Conservation (phyloP, 352 stramenopile genomes). For the Globisporangium spiculum region DNA sequence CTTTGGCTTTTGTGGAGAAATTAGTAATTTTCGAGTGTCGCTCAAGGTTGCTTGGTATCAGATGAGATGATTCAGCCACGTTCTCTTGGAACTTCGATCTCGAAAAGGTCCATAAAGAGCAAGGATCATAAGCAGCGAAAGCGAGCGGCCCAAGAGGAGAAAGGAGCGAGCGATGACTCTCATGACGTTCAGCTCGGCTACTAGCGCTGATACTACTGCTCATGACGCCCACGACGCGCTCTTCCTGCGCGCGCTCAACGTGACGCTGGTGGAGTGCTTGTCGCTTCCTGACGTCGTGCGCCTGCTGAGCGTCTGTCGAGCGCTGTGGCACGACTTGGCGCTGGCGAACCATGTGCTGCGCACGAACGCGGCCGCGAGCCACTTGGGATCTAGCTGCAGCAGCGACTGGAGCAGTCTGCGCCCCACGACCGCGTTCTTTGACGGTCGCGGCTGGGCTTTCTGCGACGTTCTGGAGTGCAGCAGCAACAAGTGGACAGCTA, state of each 20-base stretch:
- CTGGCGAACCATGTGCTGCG: slow-evolving; percentile 8
- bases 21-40: too few relatives aligned
- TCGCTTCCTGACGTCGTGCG: slow-evolving; percentile 1
- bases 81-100: too few relatives aligned
- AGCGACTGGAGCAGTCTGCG: slow-evolving; percentile 12
- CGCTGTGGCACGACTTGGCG: neutral
- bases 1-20: too few relatives aligned
- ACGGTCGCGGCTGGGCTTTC: neutral
- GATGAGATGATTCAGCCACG: too few relatives aligned
- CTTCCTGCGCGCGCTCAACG: slow-evolving; percentile 1
- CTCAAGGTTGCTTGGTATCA: too few relatives aligned
- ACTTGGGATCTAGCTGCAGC: slow-evolving; percentile 3
- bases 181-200: neutral
- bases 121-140: neutral
- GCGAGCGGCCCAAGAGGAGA: neutral
- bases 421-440: slow-evolving; percentile 4
- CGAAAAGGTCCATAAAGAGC: too few relatives aligned
- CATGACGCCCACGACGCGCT: neutral
- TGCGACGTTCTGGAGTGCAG: neutral
- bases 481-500: neutral
- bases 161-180: too few relatives aligned
- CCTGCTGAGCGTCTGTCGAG: slow-evolving; percentile 6
- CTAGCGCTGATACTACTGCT: neutral
- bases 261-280: slow-evolving; percentile 10
- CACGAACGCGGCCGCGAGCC: neutral